Base-by-base conservation (phyloP, 2,329 filamentous ascomycete species). In the Alternaria triticina region DNA sequence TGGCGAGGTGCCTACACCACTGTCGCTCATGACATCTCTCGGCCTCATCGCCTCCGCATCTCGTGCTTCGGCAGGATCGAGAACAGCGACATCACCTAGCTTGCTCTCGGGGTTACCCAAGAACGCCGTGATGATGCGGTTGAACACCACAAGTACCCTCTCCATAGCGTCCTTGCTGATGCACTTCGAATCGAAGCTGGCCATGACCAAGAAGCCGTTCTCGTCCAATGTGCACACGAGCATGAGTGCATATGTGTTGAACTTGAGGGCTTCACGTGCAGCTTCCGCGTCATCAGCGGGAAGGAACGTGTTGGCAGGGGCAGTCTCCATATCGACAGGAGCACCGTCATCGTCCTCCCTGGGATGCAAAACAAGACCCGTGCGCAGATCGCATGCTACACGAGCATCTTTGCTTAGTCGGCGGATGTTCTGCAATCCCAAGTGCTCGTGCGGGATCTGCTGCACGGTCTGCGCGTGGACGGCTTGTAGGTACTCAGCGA, bases 401-500 rank as follows among this genome's bases (percentile, higher is more conserved):
- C 75, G 73, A 5, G 77, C 78, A 23, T 79, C 74, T 20, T 65
- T 71, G 50, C 76, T 78, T 8, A 81, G 50, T 1, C 76, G 72
- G 10, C 87, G 86, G 62, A 90, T 89, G 65, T 88, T 81, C 69
- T 89, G 87, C 47, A 89, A 79, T 20, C 87, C 87, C 54, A 86
- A 83, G 73, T 92, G 89, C 74, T 92, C 87, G 71, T 90, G 86
- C 0, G 88, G 86, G 6, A 91, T 89, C 67, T 87, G 85, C 4
- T 83, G 78, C 0, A 88, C 82, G 0, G 85, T 86, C 58, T 86
- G 82, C 28, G 86, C 80, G 40, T 91, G 88, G 3, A 91, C 83
- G 3, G 80, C 77, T 45, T 86, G 81, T 4, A 91, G 79, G 65
- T 86, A 90, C 49, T 87, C 82, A 0, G 75, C 70, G 2, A 88